Base-by-base conservation (phyloP, 2,329 filamentous ascomycete species). In the Cercospora janseana region DNA sequence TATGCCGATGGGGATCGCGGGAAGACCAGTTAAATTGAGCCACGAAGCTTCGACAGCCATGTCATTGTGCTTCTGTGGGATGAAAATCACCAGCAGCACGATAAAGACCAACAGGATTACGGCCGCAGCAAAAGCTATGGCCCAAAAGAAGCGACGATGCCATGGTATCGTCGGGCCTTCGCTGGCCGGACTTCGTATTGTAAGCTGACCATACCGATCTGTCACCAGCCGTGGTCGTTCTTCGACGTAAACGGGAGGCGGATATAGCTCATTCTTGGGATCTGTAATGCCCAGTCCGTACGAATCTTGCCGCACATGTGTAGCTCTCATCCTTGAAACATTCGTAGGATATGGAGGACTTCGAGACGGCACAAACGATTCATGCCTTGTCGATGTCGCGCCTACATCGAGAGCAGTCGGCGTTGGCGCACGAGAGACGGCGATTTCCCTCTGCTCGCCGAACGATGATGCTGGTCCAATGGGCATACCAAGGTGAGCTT, bases 1-100 rank as follows among this genome's bases (percentile, higher is more conserved):
- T 13, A 92, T 78, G 0, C 91, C 92, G 0, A 87, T 92, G 1
- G 88, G 88, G 63, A 96, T 88, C 0, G 90, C 86, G 13, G 91
- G 91, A 59, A 88, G 95, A 43, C 84, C 83, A 1, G 91, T 94
- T 54, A 94, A 68, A 64, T 95, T 95, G 49, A 95, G 76, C 86
- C 88, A 96, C 41, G 78, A 71, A 2, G 78, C 77, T 57, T 78
- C 67, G 6, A 74, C 69, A 0, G 71, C 66, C 13, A 34, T 37
- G 12, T 60, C 63, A 72, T 62, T 31, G 49, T 62, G 63, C 70
- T 64, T 57, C 71, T 70, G 56, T 69, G 72, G 46, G 74, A 66
- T 56, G 12, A 74, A 58, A 1, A 72, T 63, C 20, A 72, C 66
- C 27, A 75, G 64, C 27, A 66, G 49, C 3, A 66, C 60, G 43